These are phyloP conservation scores for Aspergillus ochraceus DNA, from an alignment of 2,329 filamentous ascomycete species.

Conservation along the genomic window DNA sequence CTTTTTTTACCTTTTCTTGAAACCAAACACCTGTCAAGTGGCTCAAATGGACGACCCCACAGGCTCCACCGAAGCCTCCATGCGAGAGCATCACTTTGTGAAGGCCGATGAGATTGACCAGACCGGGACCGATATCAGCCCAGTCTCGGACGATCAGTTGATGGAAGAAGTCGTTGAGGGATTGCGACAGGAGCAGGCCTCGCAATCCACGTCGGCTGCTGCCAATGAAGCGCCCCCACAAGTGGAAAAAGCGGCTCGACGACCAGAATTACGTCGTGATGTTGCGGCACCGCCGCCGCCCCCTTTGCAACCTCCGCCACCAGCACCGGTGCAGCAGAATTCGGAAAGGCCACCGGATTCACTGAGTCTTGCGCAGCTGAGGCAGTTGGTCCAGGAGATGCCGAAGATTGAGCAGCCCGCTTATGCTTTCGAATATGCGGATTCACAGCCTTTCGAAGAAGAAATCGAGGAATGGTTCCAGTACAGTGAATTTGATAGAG, in stretches of 20 bases:
- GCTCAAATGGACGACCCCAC: conserved; percentile 28
- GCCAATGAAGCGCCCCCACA: conserved; percentile 14
- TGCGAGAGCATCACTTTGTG: conserved; percentile 43
- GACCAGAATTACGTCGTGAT: conserved; percentile 41
- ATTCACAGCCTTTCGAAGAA: conserved; percentile 72
- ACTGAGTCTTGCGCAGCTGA: conserved; percentile 71
- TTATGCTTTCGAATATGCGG: conserved; percentile 84
- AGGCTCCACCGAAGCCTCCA: conserved; percentile 21
- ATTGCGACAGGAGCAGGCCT: conserved; percentile 36
- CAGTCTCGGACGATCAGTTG: conserved; percentile 45
- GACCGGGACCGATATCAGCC: conserved; percentile 47
- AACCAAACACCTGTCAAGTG: neutral
- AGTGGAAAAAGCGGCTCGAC: conserved; percentile 20
- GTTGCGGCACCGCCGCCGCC: conserved; percentile 39
- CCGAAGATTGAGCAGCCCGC: conserved; percentile 67
- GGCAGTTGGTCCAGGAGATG: conserved; percentile 71
- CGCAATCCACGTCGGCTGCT: conserved; percentile 14
- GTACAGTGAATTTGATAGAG: conserved; percentile 83
- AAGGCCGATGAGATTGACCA: conserved; percentile 53
- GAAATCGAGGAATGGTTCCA: conserved; percentile 98
- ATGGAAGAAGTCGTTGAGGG: conserved; percentile 43
- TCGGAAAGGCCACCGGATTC: conserved; percentile 59
- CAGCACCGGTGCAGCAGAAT: conserved; percentile 44
- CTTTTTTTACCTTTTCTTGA: neutral
- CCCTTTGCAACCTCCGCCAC: conserved; percentile 47